A percentile compares a stretch with the other conserved stretches of the same genome.
Evolutionary conservation across 1,284 basidiomycete species (phyloP).

Genomic region (Pseudozyma thailandica): DNA sequence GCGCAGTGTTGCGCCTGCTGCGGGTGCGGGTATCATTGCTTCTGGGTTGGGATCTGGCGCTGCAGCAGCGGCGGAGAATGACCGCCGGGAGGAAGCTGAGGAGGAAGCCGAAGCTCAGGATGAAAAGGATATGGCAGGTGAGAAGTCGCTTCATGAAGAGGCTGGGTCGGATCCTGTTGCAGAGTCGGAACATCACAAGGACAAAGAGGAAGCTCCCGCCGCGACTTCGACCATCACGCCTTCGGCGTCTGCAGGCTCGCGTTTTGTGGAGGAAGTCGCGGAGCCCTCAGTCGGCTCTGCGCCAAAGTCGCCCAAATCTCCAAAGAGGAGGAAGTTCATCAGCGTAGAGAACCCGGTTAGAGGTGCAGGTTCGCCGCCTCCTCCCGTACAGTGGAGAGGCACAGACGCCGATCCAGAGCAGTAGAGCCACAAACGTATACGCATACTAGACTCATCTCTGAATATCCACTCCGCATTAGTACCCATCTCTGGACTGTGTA

Average conservation of each 20-base stretch:
- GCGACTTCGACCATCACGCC: neutral
- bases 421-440: slow-evolving; percentile 2
- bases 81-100: slow-evolving; percentile 16
- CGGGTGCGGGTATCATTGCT: slow-evolving; percentile 22
- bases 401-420: neutral
- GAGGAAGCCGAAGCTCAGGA: slow-evolving; percentile 23
- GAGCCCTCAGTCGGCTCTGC: neutral
- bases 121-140: neutral
- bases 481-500: too few species aligned
- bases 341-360: slow-evolving; percentile 42
- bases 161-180: neutral
- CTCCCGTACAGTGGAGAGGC: slow-evolving; percentile 46
- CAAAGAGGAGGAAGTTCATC: slow-evolving; percentile 26
- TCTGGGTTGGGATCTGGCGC: slow-evolving; percentile 28
- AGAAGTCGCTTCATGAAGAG: neutral
- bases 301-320: slow-evolving; percentile 6
- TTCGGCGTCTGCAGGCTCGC: slow-evolving; percentile 2
- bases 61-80: slow-evolving; percentile 19
- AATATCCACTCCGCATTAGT: too few species aligned
- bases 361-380: slow-evolving; percentile 29
- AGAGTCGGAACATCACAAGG: neutral
- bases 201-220: neutral
- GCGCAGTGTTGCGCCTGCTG: slow-evolving; percentile 6
- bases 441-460: too few species aligned
- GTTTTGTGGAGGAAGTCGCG: slow-evolving; percentile 15